Percentiles rank a stretch among this genome's conserved stretches.
These are phyloP conservation scores for Russula sp. DNA, from an alignment of 768 basidiomycete genomes.

Conservation along the genomic window DNA sequence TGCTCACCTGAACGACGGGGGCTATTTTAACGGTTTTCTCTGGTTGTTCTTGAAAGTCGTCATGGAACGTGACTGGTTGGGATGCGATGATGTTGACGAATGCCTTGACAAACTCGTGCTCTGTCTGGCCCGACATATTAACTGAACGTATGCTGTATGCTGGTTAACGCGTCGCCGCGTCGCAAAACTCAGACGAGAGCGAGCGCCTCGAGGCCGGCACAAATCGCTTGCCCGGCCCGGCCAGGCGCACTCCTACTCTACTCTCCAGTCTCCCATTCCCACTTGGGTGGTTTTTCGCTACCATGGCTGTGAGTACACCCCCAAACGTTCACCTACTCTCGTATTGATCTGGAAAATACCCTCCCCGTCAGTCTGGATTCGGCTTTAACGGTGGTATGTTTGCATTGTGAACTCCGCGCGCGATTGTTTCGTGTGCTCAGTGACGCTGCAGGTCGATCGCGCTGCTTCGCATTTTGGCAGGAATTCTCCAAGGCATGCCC, in stretches of 20 bases:
- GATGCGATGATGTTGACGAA: constrained; percentile 61
- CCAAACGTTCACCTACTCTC: neutral
- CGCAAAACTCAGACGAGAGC: no score
- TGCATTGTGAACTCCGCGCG: neutral
- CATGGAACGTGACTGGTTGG: constrained; percentile 64
- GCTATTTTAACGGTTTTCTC: constrained; percentile 63
- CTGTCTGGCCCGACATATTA: constrained; percentile 37
- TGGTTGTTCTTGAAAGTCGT: constrained; percentile 76
- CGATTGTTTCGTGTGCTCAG: neutral
- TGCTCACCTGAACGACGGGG: constrained; percentile 62
- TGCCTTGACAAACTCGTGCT: constrained; percentile 61
- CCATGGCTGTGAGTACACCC: constrained; percentile 33
- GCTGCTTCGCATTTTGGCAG: constrained; percentile 92
- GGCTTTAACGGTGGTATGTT: constrained; percentile 57
- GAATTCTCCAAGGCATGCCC: constrained; percentile 68
- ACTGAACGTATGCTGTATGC: no score
- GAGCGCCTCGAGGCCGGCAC: no score
- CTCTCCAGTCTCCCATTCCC: neutral
- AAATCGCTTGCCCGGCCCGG: neutral
- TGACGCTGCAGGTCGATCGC: constrained; percentile 60
- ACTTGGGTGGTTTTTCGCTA: neutral
- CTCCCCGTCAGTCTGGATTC: constrained; percentile 54
- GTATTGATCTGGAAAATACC: neutral
- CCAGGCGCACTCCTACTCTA: neutral
- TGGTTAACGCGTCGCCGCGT: no score